Evolutionary conservation across 2,329 filamentous ascomycete genomes (phyloP), one percentile per base, ranked within the genome.

Genomic region (Botrytis tulipae): DNA sequence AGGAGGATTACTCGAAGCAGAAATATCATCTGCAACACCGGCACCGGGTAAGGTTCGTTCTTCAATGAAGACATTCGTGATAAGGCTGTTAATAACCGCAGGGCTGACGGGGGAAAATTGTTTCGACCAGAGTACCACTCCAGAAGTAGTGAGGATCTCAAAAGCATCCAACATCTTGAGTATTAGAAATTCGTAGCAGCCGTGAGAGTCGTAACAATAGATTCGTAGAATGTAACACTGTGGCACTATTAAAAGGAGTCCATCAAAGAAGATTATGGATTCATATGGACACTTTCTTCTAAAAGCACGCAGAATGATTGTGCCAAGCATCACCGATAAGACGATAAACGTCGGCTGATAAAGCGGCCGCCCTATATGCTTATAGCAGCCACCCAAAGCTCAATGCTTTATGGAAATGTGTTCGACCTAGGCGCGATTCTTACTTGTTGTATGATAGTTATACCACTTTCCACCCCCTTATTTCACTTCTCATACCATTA

Each of bases 11-110:
- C 84, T 85, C 25, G 88, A 85, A 22, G 90, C 87, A 10, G 90
- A 89, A 68, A 86, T 83, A 75, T 90, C 88, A 77, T 89, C 89
- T 70, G 90, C 86, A 72, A 88, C 85, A 71, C 87, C 86, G 69
- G 86, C 86, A 46, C 84, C 84, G 29, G 85, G 83, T 73, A 90
- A 87, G 74, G 89, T 88, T 82, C 93, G 95, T 85, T 98, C 95
- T 84, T 99, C 96, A 81, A 99, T 98, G 82, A 99, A 98, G 81
- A 98, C 93, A 83, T 98, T 94, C 82, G 91, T 91, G 83, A 99
- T 98, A 83, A 99, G 91, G 85, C 90, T 92, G 86, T 99, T 98
- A 86, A 99, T 91, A 77, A 98, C 87, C 78, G 92, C 90, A 61
- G 93, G 89, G 81, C 90, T 94, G 81, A 97, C 90, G 3, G 92